Conservation (phyloP, 805 yeast genomes). For the Kuraishia piskuri region DNA sequence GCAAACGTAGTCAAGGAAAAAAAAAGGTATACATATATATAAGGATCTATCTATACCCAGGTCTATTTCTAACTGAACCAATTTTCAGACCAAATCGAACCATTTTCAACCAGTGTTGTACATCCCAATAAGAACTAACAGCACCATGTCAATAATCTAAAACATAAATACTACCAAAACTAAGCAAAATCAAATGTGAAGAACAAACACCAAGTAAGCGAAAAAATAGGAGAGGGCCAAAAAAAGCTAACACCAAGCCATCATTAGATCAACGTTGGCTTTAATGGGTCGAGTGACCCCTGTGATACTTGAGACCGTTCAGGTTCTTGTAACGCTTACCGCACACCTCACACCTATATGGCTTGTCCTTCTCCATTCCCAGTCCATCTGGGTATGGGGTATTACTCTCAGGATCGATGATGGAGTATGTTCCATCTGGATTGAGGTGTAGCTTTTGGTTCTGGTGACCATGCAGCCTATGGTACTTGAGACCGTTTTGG, state of each 20-base stretch:
- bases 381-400: conserved; percentile 89
- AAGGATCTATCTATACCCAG: neutral
- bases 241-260: neutral
- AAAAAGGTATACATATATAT: neutral
- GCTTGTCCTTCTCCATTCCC: conserved; percentile 95
- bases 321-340: conserved; percentile 94
- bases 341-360: conserved; percentile 96
- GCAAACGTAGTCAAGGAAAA: neutral
- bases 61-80: neutral
- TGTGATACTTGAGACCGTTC: conserved; percentile 92
- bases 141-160: neutral
- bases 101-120: neutral
- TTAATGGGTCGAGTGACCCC: conserved; percentile 97
- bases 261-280: conserved; percentile 6
- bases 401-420: conserved; percentile 85
- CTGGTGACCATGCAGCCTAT: conserved; percentile 93
- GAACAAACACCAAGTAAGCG: neutral
- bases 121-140: neutral
- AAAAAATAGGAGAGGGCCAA: neutral
- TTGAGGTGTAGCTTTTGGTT: conserved; percentile 86
- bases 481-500: conserved; percentile 95
- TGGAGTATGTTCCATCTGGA: conserved; percentile 87
- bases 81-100: neutral
- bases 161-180: neutral
- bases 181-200: neutral